Conservation (phyloP, 371 early-diverging fungal species). For the Syncephalis plumigaleata region DNA sequence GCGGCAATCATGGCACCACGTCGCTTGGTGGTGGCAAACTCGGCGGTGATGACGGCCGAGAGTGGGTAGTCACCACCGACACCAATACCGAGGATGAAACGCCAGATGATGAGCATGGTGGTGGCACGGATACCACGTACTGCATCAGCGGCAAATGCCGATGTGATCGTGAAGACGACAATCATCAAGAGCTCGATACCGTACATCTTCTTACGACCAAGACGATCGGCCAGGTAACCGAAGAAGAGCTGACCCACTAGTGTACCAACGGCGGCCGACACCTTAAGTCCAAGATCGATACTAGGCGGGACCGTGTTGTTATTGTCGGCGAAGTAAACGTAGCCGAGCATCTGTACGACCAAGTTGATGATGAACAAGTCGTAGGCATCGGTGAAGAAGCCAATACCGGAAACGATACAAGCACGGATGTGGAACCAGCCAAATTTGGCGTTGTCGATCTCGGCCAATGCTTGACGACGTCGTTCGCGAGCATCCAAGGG, state of each 20-base stretch:
- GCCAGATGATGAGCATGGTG: conserved; percentile 61
- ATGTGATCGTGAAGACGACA: conserved; percentile 58
- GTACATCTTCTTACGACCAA: conserved; percentile 72
- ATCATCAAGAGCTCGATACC: conserved; percentile 74
- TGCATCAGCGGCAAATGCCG: conserved; percentile 50
- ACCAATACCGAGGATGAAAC: conserved; percentile 67
- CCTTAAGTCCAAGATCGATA: conserved; percentile 61
- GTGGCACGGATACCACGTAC: conserved; percentile 47
- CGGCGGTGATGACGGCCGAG: conserved; percentile 75
- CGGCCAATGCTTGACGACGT: conserved; percentile 11
- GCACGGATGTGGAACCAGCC: conserved; percentile 70
- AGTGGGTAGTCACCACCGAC: conserved; percentile 78
- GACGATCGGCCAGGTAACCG: conserved; percentile 66
- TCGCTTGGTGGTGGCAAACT: conserved; percentile 56
- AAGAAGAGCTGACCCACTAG: conserved; percentile 73
- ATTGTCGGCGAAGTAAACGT: conserved; percentile 37
- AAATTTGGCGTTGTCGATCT: conserved; percentile 29
- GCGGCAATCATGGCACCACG: conserved; percentile 56
- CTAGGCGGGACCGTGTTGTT: conserved; percentile 23
- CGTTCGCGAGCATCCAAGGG: too few relatives aligned
- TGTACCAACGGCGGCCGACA: conserved; percentile 63
- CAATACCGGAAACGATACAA: conserved; percentile 65
- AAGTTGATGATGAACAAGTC: conserved; percentile 75
- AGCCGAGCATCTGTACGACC: conserved; percentile 62
- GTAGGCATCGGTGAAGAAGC: conserved; percentile 80